Percentiles rank a stretch among this genome's conserved stretches.
phyloP scores from a whole-genome alignment of 106 monocot genomes.

The Cymbidium sinense region DNA sequence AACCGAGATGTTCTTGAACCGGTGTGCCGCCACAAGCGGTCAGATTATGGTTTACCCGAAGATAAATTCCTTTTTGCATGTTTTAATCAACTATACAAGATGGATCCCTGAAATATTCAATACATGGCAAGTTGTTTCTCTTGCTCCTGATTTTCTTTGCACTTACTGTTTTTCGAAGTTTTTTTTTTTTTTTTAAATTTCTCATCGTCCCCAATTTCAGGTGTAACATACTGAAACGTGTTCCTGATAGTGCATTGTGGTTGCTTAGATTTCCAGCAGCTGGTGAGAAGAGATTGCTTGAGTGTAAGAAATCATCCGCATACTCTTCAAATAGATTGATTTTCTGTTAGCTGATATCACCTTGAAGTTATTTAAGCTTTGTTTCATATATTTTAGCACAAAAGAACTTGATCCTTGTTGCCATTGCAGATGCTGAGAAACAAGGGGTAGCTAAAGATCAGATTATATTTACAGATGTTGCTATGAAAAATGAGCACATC shows the following conservation, averaged over 20 bases:
- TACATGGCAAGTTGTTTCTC: conserved; percentile 49
- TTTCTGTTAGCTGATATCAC: too few relatives aligned
- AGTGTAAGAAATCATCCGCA: conserved; percentile 34
- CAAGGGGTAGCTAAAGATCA: conserved; percentile 78
- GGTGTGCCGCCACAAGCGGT: conserved; percentile 61
- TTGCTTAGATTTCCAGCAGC: conserved; percentile 89
- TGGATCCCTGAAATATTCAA: conserved; percentile 98
- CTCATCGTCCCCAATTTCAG: conserved; percentile 19
- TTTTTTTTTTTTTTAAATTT: background rate
- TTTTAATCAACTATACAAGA: conserved; percentile 97
- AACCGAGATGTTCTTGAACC: conserved; percentile 73
- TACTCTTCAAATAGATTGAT: background rate
- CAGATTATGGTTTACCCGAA: conserved; percentile 94
- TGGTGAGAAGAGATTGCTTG: conserved; percentile 79
- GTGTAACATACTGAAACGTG: conserved; percentile 95
- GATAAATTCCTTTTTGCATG: conserved; percentile 97
- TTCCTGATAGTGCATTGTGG: conserved; percentile 92
- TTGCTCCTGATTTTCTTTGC: background rate
- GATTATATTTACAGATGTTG: conserved; percentile 95
- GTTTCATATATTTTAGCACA: background rate
- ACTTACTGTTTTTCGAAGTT: background rate
- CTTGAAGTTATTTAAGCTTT: too few relatives aligned
- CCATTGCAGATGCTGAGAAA: conserved; percentile 66
- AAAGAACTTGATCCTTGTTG: background rate
- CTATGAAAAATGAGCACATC: conserved; percentile 90